Conservation (phyloP, 768 basidiomycete species). For the Pleurotus platypus region DNA sequence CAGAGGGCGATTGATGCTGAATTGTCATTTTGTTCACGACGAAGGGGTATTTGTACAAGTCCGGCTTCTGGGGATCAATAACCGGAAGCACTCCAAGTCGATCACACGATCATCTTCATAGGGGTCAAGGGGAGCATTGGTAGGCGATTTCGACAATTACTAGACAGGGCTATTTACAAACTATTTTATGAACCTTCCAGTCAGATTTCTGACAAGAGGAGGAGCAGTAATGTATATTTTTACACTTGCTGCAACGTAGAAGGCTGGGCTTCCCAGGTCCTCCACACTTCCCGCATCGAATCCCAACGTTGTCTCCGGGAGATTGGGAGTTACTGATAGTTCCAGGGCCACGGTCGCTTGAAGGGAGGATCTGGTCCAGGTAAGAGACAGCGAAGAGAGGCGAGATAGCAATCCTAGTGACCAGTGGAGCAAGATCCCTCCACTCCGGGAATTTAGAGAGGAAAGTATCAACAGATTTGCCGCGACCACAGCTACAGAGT, state of each 20-base stretch:
- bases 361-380: conserved; percentile 30
- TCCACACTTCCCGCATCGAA: conserved; percentile 24
- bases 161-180: no score
- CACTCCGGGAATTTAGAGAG: conserved; percentile 23
- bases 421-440: conserved; percentile 36
- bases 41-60: not conserved
- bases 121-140: no score
- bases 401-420: conserved; percentile 45
- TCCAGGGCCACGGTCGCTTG: not conserved
- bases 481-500: conserved; percentile 51
- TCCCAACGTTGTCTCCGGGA: not conserved
- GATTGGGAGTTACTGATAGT: not conserved
- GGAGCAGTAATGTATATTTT: conserved; percentile 27
- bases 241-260: conserved; percentile 23
- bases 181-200: not conserved
- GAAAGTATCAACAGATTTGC: conserved; percentile 40
- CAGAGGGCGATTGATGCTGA: not conserved
- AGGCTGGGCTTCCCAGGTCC: conserved; percentile 25
- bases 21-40: not conserved
- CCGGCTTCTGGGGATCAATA: not conserved
- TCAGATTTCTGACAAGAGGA: conserved; percentile 23
- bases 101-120: no score
- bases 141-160: no score
- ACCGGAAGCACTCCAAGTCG: not conserved
- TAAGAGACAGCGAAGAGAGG: conserved; percentile 54